Evolutionary conservation across 2,329 filamentous ascomycete genomes (phyloP).

Genomic region (Fusarium graminum): DNA sequence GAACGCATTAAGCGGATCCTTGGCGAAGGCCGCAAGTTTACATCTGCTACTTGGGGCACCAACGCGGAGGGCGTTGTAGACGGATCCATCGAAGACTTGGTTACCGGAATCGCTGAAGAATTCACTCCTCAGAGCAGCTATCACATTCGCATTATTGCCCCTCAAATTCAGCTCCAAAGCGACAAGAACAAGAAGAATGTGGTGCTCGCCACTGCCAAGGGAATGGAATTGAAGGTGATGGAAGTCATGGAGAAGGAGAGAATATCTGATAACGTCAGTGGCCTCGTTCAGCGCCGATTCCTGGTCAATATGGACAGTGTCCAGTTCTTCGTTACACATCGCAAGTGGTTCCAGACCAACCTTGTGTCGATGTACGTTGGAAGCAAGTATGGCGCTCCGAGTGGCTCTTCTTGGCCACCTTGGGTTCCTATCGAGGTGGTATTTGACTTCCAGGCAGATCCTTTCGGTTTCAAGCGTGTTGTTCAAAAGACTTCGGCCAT

Average conservation of each 20-base stretch:
- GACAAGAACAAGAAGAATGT: slow-evolving; percentile 98
- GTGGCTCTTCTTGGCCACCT: slow-evolving; percentile 91
- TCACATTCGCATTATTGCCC: slow-evolving; percentile 93
- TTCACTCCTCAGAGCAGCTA: slow-evolving; percentile 95
- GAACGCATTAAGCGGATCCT: slow-evolving; percentile 89
- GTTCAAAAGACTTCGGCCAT: slow-evolving; percentile 97
- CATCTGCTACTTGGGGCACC: slow-evolving; percentile 57
- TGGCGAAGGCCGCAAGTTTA: slow-evolving; percentile 85
- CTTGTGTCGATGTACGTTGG: slow-evolving; percentile 94
- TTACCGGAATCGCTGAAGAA: slow-evolving; percentile 84
- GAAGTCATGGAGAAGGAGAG: slow-evolving; percentile 98
- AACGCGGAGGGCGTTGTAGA: slow-evolving; percentile 53
- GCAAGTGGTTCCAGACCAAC: slow-evolving; percentile 87
- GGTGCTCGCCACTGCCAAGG: slow-evolving; percentile 95
- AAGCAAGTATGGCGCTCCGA: slow-evolving; percentile 88
- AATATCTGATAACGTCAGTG: slow-evolving; percentile 91
- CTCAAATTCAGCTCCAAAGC: slow-evolving; percentile 97
- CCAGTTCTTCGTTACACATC: slow-evolving; percentile 97
- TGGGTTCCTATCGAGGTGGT: slow-evolving; percentile 99
- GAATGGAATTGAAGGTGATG: slow-evolving; percentile 97
- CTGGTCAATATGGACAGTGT: slow-evolving; percentile 96
- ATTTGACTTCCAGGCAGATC: slow-evolving; percentile 94
- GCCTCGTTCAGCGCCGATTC: slow-evolving; percentile 94
- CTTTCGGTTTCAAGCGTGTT: slow-evolving; percentile 97
- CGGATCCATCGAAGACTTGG: slow-evolving; percentile 71